Evolutionary conservation across 2,329 filamentous ascomycete species (phyloP).

Genomic region (Botrytis pseudocinerea): DNA sequence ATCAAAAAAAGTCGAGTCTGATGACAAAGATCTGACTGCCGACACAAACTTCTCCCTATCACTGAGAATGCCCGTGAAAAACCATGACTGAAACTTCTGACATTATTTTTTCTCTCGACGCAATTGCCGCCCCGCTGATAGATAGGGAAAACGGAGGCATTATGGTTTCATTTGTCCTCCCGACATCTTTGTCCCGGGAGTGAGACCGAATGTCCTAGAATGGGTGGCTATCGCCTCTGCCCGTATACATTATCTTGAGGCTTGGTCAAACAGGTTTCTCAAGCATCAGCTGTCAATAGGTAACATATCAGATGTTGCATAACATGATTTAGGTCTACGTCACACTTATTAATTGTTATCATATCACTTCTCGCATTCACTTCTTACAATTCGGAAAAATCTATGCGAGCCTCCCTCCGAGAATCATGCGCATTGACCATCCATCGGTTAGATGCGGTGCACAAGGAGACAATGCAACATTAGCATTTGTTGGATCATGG

Average conservation of each 20-base stretch:
- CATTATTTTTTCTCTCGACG: not conserved
- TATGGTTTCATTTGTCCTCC: slow-evolving; percentile 12
- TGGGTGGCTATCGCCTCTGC: slow-evolving; percentile 6
- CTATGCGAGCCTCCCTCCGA: not conserved
- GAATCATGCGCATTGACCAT: slow-evolving; percentile 7
- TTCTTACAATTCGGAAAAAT: not conserved
- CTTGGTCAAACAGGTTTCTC: slow-evolving; percentile 3
- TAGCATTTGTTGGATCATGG: not conserved
- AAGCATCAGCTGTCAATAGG: slow-evolving; percentile 6
- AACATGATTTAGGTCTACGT: slow-evolving; percentile 2
- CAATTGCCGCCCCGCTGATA: slow-evolving; percentile 14
- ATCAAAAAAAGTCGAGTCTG: not conserved
- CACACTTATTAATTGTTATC: not conserved
- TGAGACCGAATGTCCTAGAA: slow-evolving; percentile 8
- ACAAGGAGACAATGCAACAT: not conserved
- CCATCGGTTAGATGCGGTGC: slow-evolving; percentile 22
- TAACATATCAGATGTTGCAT: slow-evolving; percentile 11
- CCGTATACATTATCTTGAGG: slow-evolving; percentile 9
- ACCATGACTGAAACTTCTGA: slow-evolving; percentile 7
- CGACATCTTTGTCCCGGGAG: not conserved
- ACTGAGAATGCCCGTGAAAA: slow-evolving; percentile 1
- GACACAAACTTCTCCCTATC: not conserved
- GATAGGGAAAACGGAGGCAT: slow-evolving; percentile 10
- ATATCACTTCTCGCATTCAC: slow-evolving; percentile 21
- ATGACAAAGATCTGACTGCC: not conserved